Base-by-base conservation (phyloP, 2,329 filamentous ascomycete species). In the Botrytis byssoidea region DNA sequence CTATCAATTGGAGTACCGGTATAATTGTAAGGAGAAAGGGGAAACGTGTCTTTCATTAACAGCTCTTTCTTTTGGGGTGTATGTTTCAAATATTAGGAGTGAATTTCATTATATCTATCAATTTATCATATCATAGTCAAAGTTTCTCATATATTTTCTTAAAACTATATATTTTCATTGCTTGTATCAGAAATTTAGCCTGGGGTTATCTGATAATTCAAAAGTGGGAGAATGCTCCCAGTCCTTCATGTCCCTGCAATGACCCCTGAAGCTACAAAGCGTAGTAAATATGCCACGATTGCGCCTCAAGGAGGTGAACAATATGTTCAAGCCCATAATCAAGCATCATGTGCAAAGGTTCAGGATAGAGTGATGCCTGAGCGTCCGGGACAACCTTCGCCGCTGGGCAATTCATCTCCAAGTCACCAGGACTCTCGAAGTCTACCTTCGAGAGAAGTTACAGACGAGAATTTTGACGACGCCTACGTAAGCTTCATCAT, bases 401-500 rank as follows among this genome's bases (percentile, higher is more conserved):
- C 65, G 40, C 51, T 72, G 66, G 63, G 22, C 9, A 44, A 60
- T 37, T 57, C 32, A n/a, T 48, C 48, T 44, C 60, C 48, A 65
- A 64, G 59, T 59, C 18, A 51, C n/a, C 75, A 72, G 46, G 59
- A 73, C 25, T 60, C 25, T 59, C 76, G 79, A 73, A 71, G 29
- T 66, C 83, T 95, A 66, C 95, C 95, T 12, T 85, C 90, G 72
- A 89, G 87, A 76, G 85, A 90, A 75, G 90, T 97, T 44, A 90
- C 88, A 4, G 87, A 89, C 78, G 87, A 88, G 2, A 92, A 88
- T 20, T 91, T 98, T 76, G 93, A 95, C 79, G 90, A 95, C 81
- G 91, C 93, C 69, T 98, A 95, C 81, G 91, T 95, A 74, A 83
- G 86, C 77, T 98, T 98, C 81, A 92, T 98, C 78, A 86, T 98